Evolutionary conservation across 2,329 filamentous ascomycete genomes (phyloP), one percentile per base, ranked within the genome.

Genomic region (Chalara sp.): DNA sequence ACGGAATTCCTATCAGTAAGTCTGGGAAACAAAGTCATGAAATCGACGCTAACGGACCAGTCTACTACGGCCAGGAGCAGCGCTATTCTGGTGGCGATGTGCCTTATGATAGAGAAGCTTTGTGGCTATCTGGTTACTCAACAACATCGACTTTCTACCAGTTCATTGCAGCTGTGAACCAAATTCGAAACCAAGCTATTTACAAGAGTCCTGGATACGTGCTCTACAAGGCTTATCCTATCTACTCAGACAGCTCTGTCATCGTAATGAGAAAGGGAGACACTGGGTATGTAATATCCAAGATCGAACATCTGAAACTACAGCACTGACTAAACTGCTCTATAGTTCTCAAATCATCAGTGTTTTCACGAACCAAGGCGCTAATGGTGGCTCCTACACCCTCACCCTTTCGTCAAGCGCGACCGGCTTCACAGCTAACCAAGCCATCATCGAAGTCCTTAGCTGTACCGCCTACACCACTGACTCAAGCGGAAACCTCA

Each of bases 31-130:
- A 13, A 31, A 70, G 12, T 6, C 31, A 29, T 37, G 29, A 47
- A 7, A 41, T 39, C 45, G 46, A 48, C 13, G 32, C 2, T 10
- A 5, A 21, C 21, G 21, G 21, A 3, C 21, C 21, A 59, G 53
- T 78, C 42, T 80, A 79, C 56, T 66, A 76, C 52, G 76, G 76
- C n/a, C 74, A 78, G 63, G 76, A 79, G 62, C 76, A 79, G 53
- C 72, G 75, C 57, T 73, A 71, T 58, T 58, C 65, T 10, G 72
- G 72, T n/a, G 54, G 51, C 5, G 55, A 31, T 7, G 70, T 69
- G 21, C 72, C 71, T 1, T 30, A 60, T 32, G 71, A 75, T 53
- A 71, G 72, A 5, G 73, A 75, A 58, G 72, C 72, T 2, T 58
- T 70, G 41, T 76, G 73, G 74, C 56, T 70, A 1, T 59, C 60